A percentile compares a stretch with the other conserved stretches of the same genome.
Conservation (phyloP, 1,284 basidiomycete genomes). For the Microbotryomycetes sp. region DNA sequence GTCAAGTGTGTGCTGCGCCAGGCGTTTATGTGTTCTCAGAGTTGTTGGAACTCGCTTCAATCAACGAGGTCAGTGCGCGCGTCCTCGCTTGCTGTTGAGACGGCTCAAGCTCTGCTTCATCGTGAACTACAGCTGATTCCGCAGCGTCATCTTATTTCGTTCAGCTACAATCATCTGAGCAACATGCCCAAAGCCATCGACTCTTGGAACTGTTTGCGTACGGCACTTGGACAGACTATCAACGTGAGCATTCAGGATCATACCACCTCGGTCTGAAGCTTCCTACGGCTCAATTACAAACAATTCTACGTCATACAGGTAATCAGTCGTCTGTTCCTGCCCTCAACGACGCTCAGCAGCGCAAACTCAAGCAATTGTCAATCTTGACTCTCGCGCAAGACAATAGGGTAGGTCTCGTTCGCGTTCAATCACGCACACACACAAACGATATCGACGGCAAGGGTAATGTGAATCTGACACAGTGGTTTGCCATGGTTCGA, state of each 20-base stretch:
- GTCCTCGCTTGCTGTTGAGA: too few species aligned
- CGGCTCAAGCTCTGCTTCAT: too few species aligned
- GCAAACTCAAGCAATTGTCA: slow-evolving; percentile 85
- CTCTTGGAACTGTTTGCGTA: slow-evolving; percentile 83
- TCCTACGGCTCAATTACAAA: neutral
- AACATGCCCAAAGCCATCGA: slow-evolving; percentile 53
- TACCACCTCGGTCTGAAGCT: slow-evolving; percentile 1
- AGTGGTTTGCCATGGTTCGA: slow-evolving; percentile 38
- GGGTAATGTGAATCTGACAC: too few species aligned
- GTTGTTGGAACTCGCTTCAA: slow-evolving; percentile 69
- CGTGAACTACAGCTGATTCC: too few species aligned
- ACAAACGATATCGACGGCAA: too few species aligned
- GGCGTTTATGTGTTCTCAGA: slow-evolving; percentile 88
- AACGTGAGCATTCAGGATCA: slow-evolving; percentile 41
- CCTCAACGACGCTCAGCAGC: slow-evolving; percentile 63
- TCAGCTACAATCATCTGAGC: slow-evolving; percentile 43
- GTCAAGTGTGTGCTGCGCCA: slow-evolving; percentile 75
- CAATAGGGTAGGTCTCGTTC: slow-evolving; percentile 55
- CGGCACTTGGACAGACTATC: slow-evolving; percentile 73
- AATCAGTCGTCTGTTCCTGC: slow-evolving; percentile 53
- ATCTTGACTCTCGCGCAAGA: slow-evolving; percentile 71
- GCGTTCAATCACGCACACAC: neutral
- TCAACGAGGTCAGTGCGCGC: slow-evolving; percentile 61
- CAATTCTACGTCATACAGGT: neutral
- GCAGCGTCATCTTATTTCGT: too few species aligned